Percentiles rank a stretch among this genome's conserved stretches.
phyloP scores from a whole-genome alignment of 805 yeast species.

The Ogataea trehalophila region DNA sequence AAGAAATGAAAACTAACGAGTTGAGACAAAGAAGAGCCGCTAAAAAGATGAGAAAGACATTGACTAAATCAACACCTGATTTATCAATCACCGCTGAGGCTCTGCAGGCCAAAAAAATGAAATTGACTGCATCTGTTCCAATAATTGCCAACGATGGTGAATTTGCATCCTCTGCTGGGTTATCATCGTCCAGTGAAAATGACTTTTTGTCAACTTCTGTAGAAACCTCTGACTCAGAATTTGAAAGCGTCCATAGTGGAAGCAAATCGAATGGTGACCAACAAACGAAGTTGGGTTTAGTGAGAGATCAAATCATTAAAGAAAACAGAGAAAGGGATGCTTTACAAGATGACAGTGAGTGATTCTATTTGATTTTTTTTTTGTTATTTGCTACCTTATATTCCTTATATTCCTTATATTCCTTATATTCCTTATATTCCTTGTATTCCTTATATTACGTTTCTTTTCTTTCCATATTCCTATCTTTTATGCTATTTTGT shows the following conservation, averaged over 20 bases:
- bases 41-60: constrained; percentile 22
- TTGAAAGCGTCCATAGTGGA: constrained; percentile 1
- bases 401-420: neutral
- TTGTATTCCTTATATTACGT: neutral
- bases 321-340: constrained; percentile 26
- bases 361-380: neutral
- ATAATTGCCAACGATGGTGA: constrained; percentile 45
- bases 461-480: neutral
- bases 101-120: constrained; percentile 35
- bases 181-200: constrained; percentile 26
- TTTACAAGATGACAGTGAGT: neutral
- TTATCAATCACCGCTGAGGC: constrained; percentile 31
- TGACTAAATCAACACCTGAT: constrained; percentile 11
- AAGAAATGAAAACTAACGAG: constrained; percentile 44
- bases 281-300: constrained; percentile 12
- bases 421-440: neutral
- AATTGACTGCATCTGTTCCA: constrained; percentile 46
- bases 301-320: constrained; percentile 26
- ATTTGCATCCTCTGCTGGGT: constrained; percentile 26
- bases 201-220: constrained; percentile 18
- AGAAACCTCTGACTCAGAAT: constrained; percentile 15
- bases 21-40: constrained; percentile 39
- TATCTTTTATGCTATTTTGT: neutral
- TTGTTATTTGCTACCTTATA: neutral
- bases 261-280: neutral